Evolutionary conservation across 192 early-diverging fungal genomes (phyloP), one percentile per base, ranked within the genome.

Genomic region (Thoreauomyces humboldtii): DNA sequence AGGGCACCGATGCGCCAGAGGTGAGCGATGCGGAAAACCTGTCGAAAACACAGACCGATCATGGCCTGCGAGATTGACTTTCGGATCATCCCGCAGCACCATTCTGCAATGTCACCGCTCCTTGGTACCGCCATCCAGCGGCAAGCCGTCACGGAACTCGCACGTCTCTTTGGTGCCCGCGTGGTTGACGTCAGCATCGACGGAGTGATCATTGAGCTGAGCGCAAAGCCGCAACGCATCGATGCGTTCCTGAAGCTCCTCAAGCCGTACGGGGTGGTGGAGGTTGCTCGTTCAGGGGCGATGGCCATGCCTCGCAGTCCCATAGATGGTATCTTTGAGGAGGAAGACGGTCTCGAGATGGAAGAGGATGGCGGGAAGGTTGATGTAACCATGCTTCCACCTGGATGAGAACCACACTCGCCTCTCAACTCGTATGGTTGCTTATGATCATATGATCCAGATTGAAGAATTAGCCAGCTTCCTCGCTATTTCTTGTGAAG

Each of bases 261-360:
- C 58, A 90, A 92, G 61, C 96, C 96, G 11, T 97, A 91, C 69
- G 96, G 96, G 32, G 90, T 98, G 60, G 78, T 98, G 55, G 96
- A 98, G 73, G 92, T 89, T 4, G 88, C 92, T 24, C 84, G 96
- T 64, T 92, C 89, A 35, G 95, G 89, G 48, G 80, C 90, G 65
- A 98, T 98, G 96, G 93, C 94, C 28, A 95, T 98, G 89, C 92
- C 94, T 27, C 86, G 96, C 24, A 89, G 89, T 32, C 89, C 90
- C 38, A 85, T 94, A 37, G 87, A 86, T 59, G 89, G 89, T 47
- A 64, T 86, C 0, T 46, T 63, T 29, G 73, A 84, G 64, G 87
- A 91, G 57, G 81, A 84, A 54, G 57, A 25, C 25, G 42, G 33
- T 7, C 77, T 67, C 32, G 80, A 86, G 25, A 74, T 70, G 35